Base-by-base conservation (phyloP, 768 basidiomycete species). In the Trametes gibbosa region DNA sequence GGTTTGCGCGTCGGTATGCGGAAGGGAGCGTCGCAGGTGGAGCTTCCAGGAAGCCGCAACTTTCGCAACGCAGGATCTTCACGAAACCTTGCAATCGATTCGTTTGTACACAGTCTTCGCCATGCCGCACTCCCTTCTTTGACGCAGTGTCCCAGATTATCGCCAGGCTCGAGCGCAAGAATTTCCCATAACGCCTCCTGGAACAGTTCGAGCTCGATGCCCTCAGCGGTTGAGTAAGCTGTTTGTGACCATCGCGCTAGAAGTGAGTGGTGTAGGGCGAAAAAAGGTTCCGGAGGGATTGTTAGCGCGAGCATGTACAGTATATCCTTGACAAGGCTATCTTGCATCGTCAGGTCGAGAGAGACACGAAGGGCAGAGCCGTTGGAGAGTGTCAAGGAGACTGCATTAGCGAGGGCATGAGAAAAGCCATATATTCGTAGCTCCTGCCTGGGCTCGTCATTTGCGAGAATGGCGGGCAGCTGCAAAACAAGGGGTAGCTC, bases 301-400 rank as follows among this genome's bases (percentile, higher is more conserved):
- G 81, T 77, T 23, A 84, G 74, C 0, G 91, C 80, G 6, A 95
- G 76, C 7, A 83, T 76, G 47, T 83, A 78, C 43, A 96, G 72
- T 54, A 81, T 84, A 55, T 83, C 81, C 25, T 69, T 71, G 9
- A 86, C 86, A 16, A 93, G 75, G 6, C 68, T 62, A 64, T 87
- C 82, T 41, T 75, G 74, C 0, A 88, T 82, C 7, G 77, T 70
- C 56, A 88, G 74, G 63, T 87, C 81, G 19, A 91, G 74, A 16
- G 78, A 77, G 5, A 77, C 73, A 0, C 81, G 78, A 9, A 76
- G 72, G 40, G 65, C 66, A 52, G 76, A 75, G 2, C 82, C 83
- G 61, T 85, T 81, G 21, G 76, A 72, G 57, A 84, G 82, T n/a
- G 76, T 68, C 5, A 89, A 59, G 0, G 83, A 81, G 14, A 83